These are phyloP conservation scores for Candida tibetensis DNA, from an alignment of 805 yeast species.

Conservation along the genomic window DNA sequence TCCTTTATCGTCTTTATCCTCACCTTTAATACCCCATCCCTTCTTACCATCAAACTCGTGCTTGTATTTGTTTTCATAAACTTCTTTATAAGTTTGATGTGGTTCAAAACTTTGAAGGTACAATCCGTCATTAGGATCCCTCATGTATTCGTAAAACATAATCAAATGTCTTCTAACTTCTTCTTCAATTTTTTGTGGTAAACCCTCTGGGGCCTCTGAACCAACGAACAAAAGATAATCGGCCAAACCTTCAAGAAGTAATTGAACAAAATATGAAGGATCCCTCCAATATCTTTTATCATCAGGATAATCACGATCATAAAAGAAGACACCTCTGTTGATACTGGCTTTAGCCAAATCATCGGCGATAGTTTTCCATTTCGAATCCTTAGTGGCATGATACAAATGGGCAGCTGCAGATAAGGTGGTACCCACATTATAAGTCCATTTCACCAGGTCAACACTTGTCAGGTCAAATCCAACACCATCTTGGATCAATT, in stretches of 20 bases:
- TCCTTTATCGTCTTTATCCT: conserved; percentile 49
- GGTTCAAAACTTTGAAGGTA: conserved; percentile 62
- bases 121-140: conserved; percentile 56
- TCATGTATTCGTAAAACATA: conserved; percentile 55
- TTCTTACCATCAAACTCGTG: conserved; percentile 56
- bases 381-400: conserved; percentile 46
- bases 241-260: conserved; percentile 64
- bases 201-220: conserved; percentile 33
- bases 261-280: conserved; percentile 58
- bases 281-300: conserved; percentile 63
- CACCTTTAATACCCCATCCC: conserved; percentile 46
- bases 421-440: conserved; percentile 65
- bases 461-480: conserved; percentile 42
- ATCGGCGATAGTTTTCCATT: conserved; percentile 48
- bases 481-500: conserved; percentile 60
- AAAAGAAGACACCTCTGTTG: conserved; percentile 53
- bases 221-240: conserved; percentile 57
- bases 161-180: conserved; percentile 55
- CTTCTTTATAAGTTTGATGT: conserved; percentile 48
- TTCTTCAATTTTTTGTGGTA: conserved; percentile 33
- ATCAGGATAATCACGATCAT: conserved; percentile 60
- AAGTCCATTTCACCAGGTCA: conserved; percentile 59
- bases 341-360: conserved; percentile 59
- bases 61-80: conserved; percentile 46
- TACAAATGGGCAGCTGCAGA: conserved; percentile 53